Conservation (phyloP, 345 rosid species). For the Citrus sp. region DNA sequence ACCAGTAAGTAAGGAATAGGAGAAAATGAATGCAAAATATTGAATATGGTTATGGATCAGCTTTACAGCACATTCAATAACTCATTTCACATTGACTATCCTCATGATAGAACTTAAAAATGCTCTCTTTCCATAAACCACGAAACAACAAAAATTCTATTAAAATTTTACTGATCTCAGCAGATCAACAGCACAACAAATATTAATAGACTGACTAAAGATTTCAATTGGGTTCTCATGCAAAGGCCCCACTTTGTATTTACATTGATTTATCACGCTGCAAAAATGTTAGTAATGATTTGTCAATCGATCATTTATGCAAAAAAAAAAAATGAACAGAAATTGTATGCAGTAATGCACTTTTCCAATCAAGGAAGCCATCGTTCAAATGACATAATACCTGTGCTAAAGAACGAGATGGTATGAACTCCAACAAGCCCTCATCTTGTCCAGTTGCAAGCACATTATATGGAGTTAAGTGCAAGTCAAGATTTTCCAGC, state of each 20-base stretch:
- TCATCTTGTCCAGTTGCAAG: slow-evolving; percentile 98
- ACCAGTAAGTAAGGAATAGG: background rate
- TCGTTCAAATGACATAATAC: slow-evolving; percentile 29
- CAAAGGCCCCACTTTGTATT: background rate
- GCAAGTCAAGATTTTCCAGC: slow-evolving; percentile 91
- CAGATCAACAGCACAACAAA: background rate
- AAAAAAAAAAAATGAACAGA: background rate
- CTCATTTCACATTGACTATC: background rate
- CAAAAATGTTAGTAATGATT: background rate
- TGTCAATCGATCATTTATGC: background rate
- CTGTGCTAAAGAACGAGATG: slow-evolving; percentile 91
- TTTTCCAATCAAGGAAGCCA: slow-evolving; percentile 9
- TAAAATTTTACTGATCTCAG: background rate
- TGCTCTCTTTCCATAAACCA: background rate
- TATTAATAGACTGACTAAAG: background rate
- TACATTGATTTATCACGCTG: background rate
- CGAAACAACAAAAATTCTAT: background rate
- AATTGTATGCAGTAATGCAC: background rate
- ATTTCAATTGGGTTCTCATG: background rate
- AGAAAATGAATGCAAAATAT: background rate
- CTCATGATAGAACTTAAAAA: background rate
- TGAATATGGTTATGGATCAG: background rate
- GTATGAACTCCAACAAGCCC: slow-evolving; percentile 98
- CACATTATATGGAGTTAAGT: slow-evolving; percentile 89
- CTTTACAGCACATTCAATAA: background rate